Percentiles rank a stretch among this genome's conserved stretches.
These are phyloP conservation scores for Aspergillus taichungensis DNA, from an alignment of 495 filamentous ascomycete species.

Conservation along the genomic window DNA sequence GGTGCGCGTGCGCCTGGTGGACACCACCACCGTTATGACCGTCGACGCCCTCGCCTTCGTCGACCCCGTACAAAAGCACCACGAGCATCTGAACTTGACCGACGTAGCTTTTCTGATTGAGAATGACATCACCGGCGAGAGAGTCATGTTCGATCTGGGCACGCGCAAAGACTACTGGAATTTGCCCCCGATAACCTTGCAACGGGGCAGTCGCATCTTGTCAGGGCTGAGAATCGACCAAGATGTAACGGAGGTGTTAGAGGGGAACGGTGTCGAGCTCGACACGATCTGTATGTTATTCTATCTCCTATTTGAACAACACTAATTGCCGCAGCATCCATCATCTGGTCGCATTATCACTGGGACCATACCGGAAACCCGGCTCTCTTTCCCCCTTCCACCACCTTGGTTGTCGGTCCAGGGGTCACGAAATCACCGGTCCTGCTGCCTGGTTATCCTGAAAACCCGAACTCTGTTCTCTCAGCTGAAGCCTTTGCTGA, in stretches of 20 bases:
- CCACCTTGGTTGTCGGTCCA: conserved; percentile 23
- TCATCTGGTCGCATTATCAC: conserved; percentile 13
- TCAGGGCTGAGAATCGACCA: conserved; percentile 15
- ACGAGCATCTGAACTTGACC: conserved; percentile 26
- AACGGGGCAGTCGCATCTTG: conserved; percentile 8
- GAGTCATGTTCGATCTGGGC: conserved; percentile 24
- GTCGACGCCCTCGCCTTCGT: conserved; percentile 22
- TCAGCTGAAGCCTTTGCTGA: conserved; percentile 4
- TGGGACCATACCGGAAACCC: conserved; percentile 26
- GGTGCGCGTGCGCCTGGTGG: conserved; percentile 27
- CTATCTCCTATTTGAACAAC: background rate
- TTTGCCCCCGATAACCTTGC: conserved; percentile 5
- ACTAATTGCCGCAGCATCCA: background rate
- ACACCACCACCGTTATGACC: conserved; percentile 25
- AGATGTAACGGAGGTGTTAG: conserved; percentile 21
- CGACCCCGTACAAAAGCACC: conserved; percentile 23
- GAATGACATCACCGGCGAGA: conserved; percentile 17
- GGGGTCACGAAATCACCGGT: conserved; percentile 16
- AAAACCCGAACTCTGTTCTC: conserved; percentile 7
- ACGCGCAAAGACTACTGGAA: conserved; percentile 24
- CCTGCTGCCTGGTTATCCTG: conserved; percentile 23
- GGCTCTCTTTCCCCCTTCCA: conserved; percentile 20
- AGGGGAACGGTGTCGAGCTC: conserved; percentile 9
- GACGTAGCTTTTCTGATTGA: conserved; percentile 28
- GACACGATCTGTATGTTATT: background rate